Evolutionary conservation across 805 yeast species (phyloP), one percentile per base, ranked within the genome.

Genomic region (Candida golubevii): DNA sequence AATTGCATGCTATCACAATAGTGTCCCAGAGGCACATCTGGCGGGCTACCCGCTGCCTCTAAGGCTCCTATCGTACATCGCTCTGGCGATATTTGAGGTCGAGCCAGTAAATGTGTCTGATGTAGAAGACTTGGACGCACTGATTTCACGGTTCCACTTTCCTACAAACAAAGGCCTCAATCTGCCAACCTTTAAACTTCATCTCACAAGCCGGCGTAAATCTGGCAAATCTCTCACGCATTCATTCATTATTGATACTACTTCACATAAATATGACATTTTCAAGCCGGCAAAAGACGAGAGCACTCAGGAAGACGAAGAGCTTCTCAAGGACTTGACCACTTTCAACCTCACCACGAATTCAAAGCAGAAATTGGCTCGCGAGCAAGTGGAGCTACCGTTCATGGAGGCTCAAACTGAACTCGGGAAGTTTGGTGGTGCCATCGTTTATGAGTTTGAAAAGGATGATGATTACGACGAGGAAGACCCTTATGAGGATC

Each of bases 391-490:
- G 3, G 95, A 85, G 38, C 70, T 91, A 47, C 99, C 99, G n/a
- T 91, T 73, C 62, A 68, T 91, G 70, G 86, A 85, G 51, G 98
- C 98, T 0, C 98, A 91, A 58, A 72, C 78, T 45, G 77, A 80
- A 30, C 68, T 78, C 39, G 77, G 77, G 0, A 59, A 70, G 2
- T 53, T 60, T 14, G 96, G 96, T 42, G 97, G 98, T 14, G 97
- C 99, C 1, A 90, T 93, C 53, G 95, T 91, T 4, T 91, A 91
- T 59, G 93, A 93, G 59, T 93, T 82, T 60, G 98, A 93, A 57
- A 88, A 90, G 59, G 98, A 91, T 62, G 99, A 91, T 61, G 99
- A 91, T 63, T 91, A 90, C 59, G 99, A 91, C 59, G 99, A 91
- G 62, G 98, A 93, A 56, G 99, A 91, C 64, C 97, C 98, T 0